phyloP scores from a whole-genome alignment of 2,329 filamentous ascomycete genomes.

The Aspergillus glaucus region DNA sequence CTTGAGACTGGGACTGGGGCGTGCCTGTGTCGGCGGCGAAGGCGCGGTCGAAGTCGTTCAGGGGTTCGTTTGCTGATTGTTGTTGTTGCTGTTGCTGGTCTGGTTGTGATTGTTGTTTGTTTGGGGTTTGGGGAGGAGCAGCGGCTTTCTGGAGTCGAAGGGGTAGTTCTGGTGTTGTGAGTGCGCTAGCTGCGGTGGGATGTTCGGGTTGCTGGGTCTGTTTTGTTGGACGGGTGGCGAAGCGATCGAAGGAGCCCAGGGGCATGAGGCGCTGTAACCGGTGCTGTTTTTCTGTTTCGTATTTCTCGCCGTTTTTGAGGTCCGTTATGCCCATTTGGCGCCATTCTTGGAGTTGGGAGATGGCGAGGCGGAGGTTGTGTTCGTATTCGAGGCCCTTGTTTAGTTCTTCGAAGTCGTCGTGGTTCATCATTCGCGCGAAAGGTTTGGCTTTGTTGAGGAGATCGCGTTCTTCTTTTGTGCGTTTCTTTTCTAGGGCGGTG shows the following conservation, averaged over 20 bases:
- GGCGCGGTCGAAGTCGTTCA: slow-evolving; percentile 50
- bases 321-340: slow-evolving; percentile 76
- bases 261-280: slow-evolving; percentile 61
- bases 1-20: slow-evolving; percentile 13
- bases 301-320: slow-evolving; percentile 80
- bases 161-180: slow-evolving; percentile 74
- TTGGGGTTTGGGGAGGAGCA: slow-evolving; percentile 4
- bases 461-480: slow-evolving; percentile 91
- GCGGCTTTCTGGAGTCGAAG: slow-evolving; percentile 49
- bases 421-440: slow-evolving; percentile 94
- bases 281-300: slow-evolving; percentile 77
- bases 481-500: slow-evolving; percentile 81
- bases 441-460: slow-evolving; percentile 90
- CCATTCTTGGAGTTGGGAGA: slow-evolving; percentile 90
- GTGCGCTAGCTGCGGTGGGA: slow-evolving; percentile 65
- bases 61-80: slow-evolving; percentile 21
- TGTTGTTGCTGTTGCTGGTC: slow-evolving; percentile 14
- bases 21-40: slow-evolving; percentile 45
- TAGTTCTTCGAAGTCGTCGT: slow-evolving; percentile 79
- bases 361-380: slow-evolving; percentile 82
- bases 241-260: slow-evolving; percentile 77
- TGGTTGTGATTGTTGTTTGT: background rate
- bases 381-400: slow-evolving; percentile 83
- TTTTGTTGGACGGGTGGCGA: slow-evolving; percentile 63
- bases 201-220: slow-evolving; percentile 63